Evolutionary conservation across 2,329 filamentous ascomycete species (phyloP).

Genomic region (Hysterium pulicare): DNA sequence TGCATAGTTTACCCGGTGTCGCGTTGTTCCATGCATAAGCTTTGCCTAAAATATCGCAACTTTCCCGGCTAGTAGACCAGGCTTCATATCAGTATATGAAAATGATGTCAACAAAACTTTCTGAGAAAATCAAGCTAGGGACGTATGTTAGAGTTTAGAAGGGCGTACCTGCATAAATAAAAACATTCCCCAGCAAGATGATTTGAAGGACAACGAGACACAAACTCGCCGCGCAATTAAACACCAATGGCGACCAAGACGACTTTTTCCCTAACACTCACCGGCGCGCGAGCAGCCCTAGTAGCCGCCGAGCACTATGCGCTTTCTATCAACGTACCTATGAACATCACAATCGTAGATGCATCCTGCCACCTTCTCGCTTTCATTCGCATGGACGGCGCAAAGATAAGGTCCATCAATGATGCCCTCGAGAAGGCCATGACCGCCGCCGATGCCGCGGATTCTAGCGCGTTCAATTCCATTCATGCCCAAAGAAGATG

Average conservation of each 20-base stretch:
- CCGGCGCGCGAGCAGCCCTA: slow-evolving; percentile 35
- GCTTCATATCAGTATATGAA: too few relatives aligned
- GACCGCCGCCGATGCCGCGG: slow-evolving; percentile 56
- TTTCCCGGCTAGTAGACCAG: too few relatives aligned
- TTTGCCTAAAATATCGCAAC: too few relatives aligned
- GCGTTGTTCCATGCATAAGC: too few relatives aligned
- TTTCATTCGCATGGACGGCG: slow-evolving; percentile 48
- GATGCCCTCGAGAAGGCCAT: slow-evolving; percentile 63
- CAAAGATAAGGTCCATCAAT: slow-evolving; percentile 54
- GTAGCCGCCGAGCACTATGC: slow-evolving; percentile 35
- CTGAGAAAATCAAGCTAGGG: too few relatives aligned
- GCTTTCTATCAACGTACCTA: slow-evolving; percentile 35
- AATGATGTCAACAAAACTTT: too few relatives aligned
- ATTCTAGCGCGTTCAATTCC: slow-evolving; percentile 48
- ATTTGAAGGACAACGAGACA: too few relatives aligned
- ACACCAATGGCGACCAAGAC: slow-evolving; percentile 29
- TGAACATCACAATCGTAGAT: slow-evolving; percentile 53
- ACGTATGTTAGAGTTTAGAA: too few relatives aligned
- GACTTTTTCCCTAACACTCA: slow-evolving; percentile 30
- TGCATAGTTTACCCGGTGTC: too few relatives aligned
- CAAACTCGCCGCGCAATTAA: too few relatives aligned
- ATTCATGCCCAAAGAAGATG: slow-evolving; percentile 53
- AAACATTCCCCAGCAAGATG: too few relatives aligned
- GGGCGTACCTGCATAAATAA: too few relatives aligned
- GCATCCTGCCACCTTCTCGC: slow-evolving; percentile 44